These are phyloP conservation scores for Phylloboletellus chloephorus DNA, from an alignment of 1,284 basidiomycete genomes.

Conservation along the genomic window DNA sequence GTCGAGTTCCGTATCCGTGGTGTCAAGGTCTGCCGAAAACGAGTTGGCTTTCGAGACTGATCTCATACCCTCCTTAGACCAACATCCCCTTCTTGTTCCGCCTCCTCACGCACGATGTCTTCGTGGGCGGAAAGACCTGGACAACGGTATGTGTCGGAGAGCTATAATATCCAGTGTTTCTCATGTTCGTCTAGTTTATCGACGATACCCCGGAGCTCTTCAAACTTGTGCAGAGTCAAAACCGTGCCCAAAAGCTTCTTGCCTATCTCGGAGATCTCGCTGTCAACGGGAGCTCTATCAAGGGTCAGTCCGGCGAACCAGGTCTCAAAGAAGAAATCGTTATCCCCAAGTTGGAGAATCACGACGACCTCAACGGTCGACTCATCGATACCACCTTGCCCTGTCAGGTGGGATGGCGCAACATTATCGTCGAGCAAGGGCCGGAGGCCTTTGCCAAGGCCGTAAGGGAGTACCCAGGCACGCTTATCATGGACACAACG, in stretches of 20 bases:
- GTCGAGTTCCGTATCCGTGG: constrained; percentile 99
- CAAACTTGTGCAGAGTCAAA: constrained; percentile 96
- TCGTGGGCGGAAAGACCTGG: constrained; percentile 96
- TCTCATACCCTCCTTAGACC: constrained; percentile 50
- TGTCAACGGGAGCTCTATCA: constrained; percentile 98
- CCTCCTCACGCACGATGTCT: constrained; percentile 95
- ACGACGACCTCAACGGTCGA: constrained; percentile 68
- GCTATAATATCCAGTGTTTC: not conserved
- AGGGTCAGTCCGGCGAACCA: constrained; percentile 89
- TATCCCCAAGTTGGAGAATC: constrained; percentile 78
- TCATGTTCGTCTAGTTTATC: constrained; percentile 68
- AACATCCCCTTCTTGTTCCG: constrained; percentile 99
- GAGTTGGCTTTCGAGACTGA: not conserved
- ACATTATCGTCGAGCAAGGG: constrained; percentile 97
- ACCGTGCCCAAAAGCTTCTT: constrained; percentile 96
- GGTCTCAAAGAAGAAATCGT: constrained; percentile 89
- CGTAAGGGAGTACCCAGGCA: constrained; percentile 93
- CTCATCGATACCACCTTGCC: constrained; percentile 79
- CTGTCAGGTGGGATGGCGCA: constrained; percentile 92
- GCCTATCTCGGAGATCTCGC: constrained; percentile 96
- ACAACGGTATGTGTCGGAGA: constrained; percentile 64
- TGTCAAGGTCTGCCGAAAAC: constrained; percentile 67
- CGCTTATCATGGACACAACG: constrained; percentile 96
- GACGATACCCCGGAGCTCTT: constrained; percentile 99
- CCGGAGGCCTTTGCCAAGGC: constrained; percentile 99